A percentile compares a stretch with the other conserved stretches of the same genome.
Evolutionary conservation across 2,329 filamentous ascomycete genomes (phyloP).

Genomic region (Polychaeton citri): DNA sequence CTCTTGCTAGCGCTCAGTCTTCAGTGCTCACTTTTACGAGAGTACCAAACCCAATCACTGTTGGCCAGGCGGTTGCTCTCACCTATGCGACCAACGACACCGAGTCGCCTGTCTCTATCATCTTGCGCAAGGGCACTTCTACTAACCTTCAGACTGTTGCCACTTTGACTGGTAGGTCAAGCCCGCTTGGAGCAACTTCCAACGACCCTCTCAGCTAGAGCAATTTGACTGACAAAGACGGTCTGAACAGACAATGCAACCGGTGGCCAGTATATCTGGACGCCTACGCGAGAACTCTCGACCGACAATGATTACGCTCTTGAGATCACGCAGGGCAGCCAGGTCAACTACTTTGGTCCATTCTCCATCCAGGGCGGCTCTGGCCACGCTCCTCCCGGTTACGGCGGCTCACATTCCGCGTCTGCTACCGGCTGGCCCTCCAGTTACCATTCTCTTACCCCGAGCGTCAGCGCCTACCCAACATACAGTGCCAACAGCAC

Average conservation of each 20-base stretch:
- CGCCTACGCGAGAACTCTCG: constrained; percentile 28
- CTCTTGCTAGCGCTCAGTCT: constrained; percentile 34
- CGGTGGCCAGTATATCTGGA: constrained; percentile 39
- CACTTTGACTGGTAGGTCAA: constrained; percentile 13
- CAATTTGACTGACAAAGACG: not conserved
- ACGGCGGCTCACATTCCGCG: no score
- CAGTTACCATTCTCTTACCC: not conserved
- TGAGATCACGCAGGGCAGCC: constrained; percentile 39
- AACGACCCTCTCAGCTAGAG: constrained; percentile 6
- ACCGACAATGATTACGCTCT: constrained; percentile 43
- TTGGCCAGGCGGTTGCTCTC: constrained; percentile 32
- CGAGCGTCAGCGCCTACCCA: constrained; percentile 8
- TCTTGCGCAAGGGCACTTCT: constrained; percentile 40
- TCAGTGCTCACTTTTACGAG: constrained; percentile 38
- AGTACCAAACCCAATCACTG: constrained; percentile 33
- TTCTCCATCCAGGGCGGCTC: constrained; percentile 31
- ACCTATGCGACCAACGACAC: constrained; percentile 15
- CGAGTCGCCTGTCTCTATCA: constrained; percentile 37
- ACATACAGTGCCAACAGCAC: constrained; percentile 3
- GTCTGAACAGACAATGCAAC: constrained; percentile 24
- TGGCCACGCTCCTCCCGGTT: constrained; percentile 9
- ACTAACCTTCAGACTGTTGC: constrained; percentile 37
- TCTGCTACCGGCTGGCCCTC: constrained; percentile 4
- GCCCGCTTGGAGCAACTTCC: constrained; percentile 6
- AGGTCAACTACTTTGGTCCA: constrained; percentile 43